phyloP scores from a whole-genome alignment of 78 protist species.

The Anaeramoeba ignava region DNA sequence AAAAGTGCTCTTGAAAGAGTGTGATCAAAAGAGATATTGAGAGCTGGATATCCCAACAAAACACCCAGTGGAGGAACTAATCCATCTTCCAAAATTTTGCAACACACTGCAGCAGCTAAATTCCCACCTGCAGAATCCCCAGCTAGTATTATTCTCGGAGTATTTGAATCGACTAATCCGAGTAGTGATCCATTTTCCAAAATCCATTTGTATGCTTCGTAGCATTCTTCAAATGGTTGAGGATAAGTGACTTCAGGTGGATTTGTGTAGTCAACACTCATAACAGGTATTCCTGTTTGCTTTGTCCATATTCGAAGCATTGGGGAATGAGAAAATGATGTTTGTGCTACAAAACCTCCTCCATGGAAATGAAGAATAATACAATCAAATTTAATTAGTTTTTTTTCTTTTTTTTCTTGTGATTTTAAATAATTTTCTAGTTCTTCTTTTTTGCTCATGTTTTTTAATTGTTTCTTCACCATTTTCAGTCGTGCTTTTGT shows the following conservation, averaged over 20 bases:
- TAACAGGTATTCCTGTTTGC: not conserved
- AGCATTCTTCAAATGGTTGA: not conserved
- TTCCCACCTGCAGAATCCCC: slow-evolving; percentile 2
- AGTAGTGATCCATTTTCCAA: not conserved
- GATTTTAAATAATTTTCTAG: too few relatives aligned
- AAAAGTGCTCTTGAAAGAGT: not conserved
- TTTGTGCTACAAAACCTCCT: not conserved
- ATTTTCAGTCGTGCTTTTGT: too few relatives aligned
- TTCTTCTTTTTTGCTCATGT: too few relatives aligned
- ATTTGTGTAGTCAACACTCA: not conserved
- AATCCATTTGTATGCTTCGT: not conserved
- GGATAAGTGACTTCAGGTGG: not conserved
- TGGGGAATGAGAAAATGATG: not conserved
- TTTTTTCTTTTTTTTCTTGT: too few relatives aligned
- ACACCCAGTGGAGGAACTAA: not conserved
- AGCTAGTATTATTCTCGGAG: not conserved
- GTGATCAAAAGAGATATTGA: not conserved
- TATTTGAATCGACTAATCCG: too few relatives aligned
- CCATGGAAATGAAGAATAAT: not conserved
- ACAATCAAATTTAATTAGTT: too few relatives aligned
- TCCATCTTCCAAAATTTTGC: not conserved
- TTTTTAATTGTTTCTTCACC: too few relatives aligned
- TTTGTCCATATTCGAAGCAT: not conserved
- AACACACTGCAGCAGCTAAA: not conserved
- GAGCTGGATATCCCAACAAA: not conserved